Evolutionary conservation across 352 stramenopile genomes (phyloP), one percentile per base, ranked within the genome.

Genomic region (Globisporangium nodosum): DNA sequence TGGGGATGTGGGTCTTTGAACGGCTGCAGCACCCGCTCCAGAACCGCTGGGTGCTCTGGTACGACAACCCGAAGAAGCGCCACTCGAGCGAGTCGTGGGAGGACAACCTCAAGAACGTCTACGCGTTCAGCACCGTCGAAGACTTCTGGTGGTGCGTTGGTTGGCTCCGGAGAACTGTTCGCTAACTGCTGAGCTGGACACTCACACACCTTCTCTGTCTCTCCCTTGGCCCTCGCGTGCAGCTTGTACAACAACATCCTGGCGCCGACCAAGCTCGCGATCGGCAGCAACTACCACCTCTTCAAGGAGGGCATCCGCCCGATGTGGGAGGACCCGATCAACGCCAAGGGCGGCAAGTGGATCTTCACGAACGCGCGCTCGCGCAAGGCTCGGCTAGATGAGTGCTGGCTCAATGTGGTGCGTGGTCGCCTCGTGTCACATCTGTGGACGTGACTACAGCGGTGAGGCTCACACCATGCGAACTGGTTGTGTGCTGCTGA

Each of bases 281-380:
- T 93, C 15, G 87, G 90, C 66, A 97, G 88, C 68, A 98, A 99
- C 84, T 99, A 98, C 74, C 95, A 98, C 69, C 78, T 99, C 62
- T 99, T 99, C 71, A 97, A 97, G 71, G 81, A 98, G 49, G 95
- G 96, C 49, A 92, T 98, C 47, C 83, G 94, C 54, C 96, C 96
- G 24, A 98, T 98, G 89, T 99, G 96, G 96, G 96, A 99, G 76
- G 96, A 99, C 70, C 81, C 87, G 24, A 78, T 87, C 43, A 98
- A 98, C 72, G 83, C 73, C 61, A 97, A 86, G 70, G 96, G 96
- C 37, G 96, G 96, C 62, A 99, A 98, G 76, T 99, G 96, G 81
- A 96, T 99, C 59, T 89, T 99, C 43, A 98, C 94, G 16, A 97
- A 98, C 50, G 78, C 90, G 46, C 97, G 97, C 65, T 91, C 92